Conservation (phyloP, 768 basidiomycete species). For the Lactifluus volemus region DNA sequence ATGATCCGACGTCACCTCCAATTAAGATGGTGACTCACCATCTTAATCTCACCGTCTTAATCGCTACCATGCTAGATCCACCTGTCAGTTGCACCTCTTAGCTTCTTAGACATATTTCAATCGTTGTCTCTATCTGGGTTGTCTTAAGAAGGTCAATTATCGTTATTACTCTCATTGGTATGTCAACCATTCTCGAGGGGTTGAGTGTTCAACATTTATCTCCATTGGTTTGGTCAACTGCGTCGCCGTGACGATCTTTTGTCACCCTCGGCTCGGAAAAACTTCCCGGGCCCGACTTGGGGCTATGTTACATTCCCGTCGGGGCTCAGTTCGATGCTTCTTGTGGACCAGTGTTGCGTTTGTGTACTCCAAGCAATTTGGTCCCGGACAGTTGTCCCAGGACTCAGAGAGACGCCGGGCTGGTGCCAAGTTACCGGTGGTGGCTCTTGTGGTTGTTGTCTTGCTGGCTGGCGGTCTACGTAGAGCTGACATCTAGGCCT, state of each 20-base stretch:
- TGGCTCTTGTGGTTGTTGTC: slow-evolving; percentile 41
- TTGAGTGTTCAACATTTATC: background rate
- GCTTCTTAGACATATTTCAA: too few relatives aligned
- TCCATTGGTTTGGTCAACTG: background rate
- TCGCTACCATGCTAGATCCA: background rate
- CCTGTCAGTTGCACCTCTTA: background rate
- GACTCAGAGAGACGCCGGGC: too few relatives aligned
- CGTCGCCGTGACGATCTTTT: background rate
- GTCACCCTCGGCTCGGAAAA: too few relatives aligned
- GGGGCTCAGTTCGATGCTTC: too few relatives aligned
- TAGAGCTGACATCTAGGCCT: slow-evolving; percentile 29
- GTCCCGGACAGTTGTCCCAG: too few relatives aligned
- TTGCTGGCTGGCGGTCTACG: slow-evolving; percentile 29
- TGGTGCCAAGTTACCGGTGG: slow-evolving; percentile 33
- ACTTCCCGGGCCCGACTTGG: too few relatives aligned
- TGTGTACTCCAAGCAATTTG: too few relatives aligned
- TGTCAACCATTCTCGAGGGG: background rate
- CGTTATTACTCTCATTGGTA: background rate
- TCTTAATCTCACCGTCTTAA: background rate
- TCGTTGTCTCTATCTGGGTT: too few relatives aligned
- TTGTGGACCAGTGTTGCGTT: too few relatives aligned
- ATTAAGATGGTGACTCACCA: too few relatives aligned
- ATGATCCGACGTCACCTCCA: background rate
- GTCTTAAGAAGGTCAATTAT: too few relatives aligned
- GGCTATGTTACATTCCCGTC: too few relatives aligned